Evolutionary conservation across 805 yeast species (phyloP).

Genomic region (Naumovozyma baii): DNA sequence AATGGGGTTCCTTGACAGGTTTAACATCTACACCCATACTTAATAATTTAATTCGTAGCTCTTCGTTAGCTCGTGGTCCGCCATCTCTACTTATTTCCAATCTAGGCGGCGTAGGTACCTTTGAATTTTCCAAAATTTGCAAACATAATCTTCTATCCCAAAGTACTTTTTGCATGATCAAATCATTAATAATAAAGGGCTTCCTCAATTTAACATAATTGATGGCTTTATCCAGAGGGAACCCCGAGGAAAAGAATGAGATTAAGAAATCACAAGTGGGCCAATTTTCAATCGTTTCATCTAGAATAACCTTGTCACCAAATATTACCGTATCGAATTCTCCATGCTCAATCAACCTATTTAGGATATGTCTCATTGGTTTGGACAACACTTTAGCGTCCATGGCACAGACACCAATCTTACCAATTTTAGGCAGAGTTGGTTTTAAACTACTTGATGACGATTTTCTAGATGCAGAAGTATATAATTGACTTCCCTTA

Average conservation of each 20-base stretch:
- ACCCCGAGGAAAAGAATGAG: constrained; percentile 90
- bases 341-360: constrained; percentile 79
- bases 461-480: constrained; percentile 22
- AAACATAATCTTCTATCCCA: constrained; percentile 95
- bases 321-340: constrained; percentile 95
- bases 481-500: constrained; percentile 8
- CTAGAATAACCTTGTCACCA: constrained; percentile 93
- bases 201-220: constrained; percentile 78
- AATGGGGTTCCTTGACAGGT: constrained; percentile 52
- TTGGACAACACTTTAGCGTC: constrained; percentile 92
- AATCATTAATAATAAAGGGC: constrained; percentile 83
- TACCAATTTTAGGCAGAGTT: constrained; percentile 66
- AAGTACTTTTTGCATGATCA: constrained; percentile 82
- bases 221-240: constrained; percentile 93
- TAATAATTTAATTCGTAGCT: constrained; percentile 48
- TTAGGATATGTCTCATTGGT: constrained; percentile 87
- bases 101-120: constrained; percentile 86
- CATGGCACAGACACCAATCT: constrained; percentile 98
- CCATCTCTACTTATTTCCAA: constrained; percentile 92
- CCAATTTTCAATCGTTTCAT: constrained; percentile 92
- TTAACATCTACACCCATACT: constrained; percentile 46
- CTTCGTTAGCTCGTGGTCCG: constrained; percentile 77
- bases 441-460: constrained; percentile 25
- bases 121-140: constrained; percentile 61
- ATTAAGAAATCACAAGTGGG: constrained; percentile 95